Percentiles rank a stretch among this genome's conserved stretches.
These are phyloP conservation scores for Themeda triandra DNA, from an alignment of 176 grass and related monocot species.

Conservation along the genomic window DNA sequence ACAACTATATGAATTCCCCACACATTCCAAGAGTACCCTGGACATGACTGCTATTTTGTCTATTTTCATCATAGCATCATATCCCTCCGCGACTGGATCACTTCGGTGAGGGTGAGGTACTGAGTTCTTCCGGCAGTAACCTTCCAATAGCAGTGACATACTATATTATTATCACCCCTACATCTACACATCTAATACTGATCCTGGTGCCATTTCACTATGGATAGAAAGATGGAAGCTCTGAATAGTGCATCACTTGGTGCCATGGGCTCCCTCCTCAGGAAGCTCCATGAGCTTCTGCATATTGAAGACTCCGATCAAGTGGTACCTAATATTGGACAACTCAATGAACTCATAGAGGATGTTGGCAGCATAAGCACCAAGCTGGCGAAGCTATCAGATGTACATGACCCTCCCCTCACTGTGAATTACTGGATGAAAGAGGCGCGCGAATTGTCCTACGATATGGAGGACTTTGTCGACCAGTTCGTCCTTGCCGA, in stretches of 20 bases:
- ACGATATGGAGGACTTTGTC: neutral
- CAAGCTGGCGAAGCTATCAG: neutral
- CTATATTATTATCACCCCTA: too few species aligned
- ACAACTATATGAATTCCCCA: too few species aligned
- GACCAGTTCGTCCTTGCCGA: neutral
- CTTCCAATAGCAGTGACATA: too few species aligned
- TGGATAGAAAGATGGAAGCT: neutral
- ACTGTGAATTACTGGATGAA: conserved; percentile 7
- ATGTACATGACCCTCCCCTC: neutral
- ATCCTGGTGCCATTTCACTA: too few species aligned
- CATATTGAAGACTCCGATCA: neutral
- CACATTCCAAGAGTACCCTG: too few species aligned
- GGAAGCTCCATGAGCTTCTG: neutral
- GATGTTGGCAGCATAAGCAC: neutral
- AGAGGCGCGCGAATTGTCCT: neutral
- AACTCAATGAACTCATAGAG: neutral
- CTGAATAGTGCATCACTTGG: neutral
- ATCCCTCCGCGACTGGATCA: too few species aligned
- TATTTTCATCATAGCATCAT: too few species aligned
- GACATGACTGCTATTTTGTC: too few species aligned
- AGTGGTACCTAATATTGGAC: too few species aligned
- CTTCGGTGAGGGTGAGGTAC: too few species aligned
- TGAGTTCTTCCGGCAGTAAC: too few species aligned
- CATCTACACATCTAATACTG: too few species aligned
- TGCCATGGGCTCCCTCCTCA: neutral